phyloP scores from a whole-genome alignment of 1,139 yeast genomes.

The Eremothecium coryli region DNA sequence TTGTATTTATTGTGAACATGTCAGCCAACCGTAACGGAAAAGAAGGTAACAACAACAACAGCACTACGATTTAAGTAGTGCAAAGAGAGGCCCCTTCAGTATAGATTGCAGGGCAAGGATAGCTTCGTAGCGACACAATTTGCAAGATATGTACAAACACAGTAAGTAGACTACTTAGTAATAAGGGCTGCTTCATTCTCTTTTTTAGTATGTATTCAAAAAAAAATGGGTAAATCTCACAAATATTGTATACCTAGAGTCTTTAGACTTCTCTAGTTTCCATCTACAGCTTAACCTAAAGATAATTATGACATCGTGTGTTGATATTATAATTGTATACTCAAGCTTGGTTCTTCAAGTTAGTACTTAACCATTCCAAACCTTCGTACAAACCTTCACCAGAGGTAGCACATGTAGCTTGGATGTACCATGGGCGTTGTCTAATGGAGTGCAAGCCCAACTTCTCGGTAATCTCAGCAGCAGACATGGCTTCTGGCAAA shows the following conservation, averaged over 20 bases:
- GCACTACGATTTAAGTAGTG: no score
- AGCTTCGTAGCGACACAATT: no score
- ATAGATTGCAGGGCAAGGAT: no score
- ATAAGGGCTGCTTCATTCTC: no score
- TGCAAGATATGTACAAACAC: no score
- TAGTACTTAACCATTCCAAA: conserved; percentile 80
- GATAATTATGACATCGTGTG: conserved; percentile 3
- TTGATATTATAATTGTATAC: conserved; percentile 1
- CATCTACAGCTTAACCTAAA: conserved; percentile 6
- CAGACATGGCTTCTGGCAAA: conserved; percentile 86
- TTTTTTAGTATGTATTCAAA: no score
- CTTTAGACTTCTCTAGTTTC: conserved; percentile 6
- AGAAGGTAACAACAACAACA: no score
- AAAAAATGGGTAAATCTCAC: no score
- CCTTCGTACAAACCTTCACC: conserved; percentile 91
- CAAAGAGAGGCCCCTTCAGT: no score
- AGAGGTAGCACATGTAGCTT: conserved; percentile 81
- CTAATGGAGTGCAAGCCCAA: conserved; percentile 75
- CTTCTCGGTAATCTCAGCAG: conserved; percentile 80
- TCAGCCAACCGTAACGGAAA: no score
- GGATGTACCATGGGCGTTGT: conserved; percentile 87
- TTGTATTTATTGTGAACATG: no score
- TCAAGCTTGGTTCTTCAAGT: conserved; percentile 53
- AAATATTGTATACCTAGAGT: conserved; percentile 4
- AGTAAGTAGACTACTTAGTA: no score